Base-by-base conservation (phyloP, 495 filamentous ascomycete genomes). In the Tuber indicum region DNA sequence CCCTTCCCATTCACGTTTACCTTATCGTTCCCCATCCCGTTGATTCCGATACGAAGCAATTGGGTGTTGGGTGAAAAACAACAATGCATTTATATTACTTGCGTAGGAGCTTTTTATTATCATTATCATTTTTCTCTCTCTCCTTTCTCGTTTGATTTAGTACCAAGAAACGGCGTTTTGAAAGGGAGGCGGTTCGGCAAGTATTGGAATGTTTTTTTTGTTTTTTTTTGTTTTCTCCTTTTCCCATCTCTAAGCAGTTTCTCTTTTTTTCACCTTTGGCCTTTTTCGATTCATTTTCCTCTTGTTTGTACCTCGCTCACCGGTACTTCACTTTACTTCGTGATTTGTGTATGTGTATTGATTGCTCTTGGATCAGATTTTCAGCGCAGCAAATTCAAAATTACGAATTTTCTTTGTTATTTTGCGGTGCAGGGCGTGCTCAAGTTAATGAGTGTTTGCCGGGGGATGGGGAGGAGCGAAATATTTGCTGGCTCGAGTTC, bases 151-250 rank as follows among this genome's bases (percentile, higher is more conserved):
- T 66, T 66, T 66, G 36, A 66, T 36, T 36, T 66, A 66, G 58
- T 66, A 36, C 26, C 36, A 66, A 36, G 58, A 66, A 66, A 66
- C 14, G 78, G 78, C 78, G 78, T 80, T 66, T 36, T 80, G 71
- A 76, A 66, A 58, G 78, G 78, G 71, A 80, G 73, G 79, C 41
- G 77, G 73, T 71, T 66, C 32, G 74, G 46, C 58, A 74, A 72
- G 44, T 72, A 77, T 72, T 80, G 71, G 77, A 72, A 72, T 74
- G 73, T 72, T 80, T 74, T 74, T 72, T 80, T 80, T 75, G 49
- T 79, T 79, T 70, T 75, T 58, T 74, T 21, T 23, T 32, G 32
- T 32, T 21, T 17, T 49, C 69, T 72, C 43, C 45, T 76, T 4
- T n/a, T 78, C 43, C 14, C 6, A 26, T 49, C 44, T 52, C 36